Base-by-base conservation (phyloP, 2,329 filamentous ascomycete genomes). In the Xylariaceae sp. region DNA sequence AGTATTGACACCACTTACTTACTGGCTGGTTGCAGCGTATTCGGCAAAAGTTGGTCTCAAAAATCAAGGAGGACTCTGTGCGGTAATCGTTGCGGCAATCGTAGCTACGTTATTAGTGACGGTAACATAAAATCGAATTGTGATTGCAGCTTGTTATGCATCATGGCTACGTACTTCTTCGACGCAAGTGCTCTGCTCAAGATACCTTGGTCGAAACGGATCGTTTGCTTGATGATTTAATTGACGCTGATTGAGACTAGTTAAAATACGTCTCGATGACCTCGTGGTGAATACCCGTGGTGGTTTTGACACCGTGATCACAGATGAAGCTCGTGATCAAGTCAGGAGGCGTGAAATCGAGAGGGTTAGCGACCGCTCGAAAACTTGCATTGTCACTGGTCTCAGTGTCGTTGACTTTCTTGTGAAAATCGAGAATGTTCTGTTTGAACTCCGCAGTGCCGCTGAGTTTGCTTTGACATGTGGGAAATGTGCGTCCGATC, bases 401-500 rank as follows among this genome's bases (percentile, higher is more conserved):
- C 30, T 55, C 44, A 17, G 17, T 18, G 52, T 11, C 14, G 31
- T 18, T 5, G 35, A 45, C 36, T 54, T 38, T 50, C 15, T 57
- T 45, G 19, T 56, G 50, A 51, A 64, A 67, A 10, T 64, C 55
- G 42, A 67, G 67, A 3, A 77, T 65, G 0, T 65, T 65, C 2
- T 66, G 62, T 31, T 71, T 56, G 14, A 68, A 56, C 14, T 47
- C 44, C 12, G 12, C 33, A 11, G 14, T n/a, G 14, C 44, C 73
- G n/a, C 62, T 62, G 10, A 76, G 66, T 38, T 75, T 70, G 19
- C 75, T 65, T 69, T 96, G 90, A 55, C 86, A 83, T 18, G 94
- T 73, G 1, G 92, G 89, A 62, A 91, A 94, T 48, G 94, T 78
- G 61, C 90, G 81, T 41, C 95, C 90, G 65, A 99, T 96, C 72